Conservation (phyloP, 1,139 yeast species). For the Candida tetrigidarum region DNA sequence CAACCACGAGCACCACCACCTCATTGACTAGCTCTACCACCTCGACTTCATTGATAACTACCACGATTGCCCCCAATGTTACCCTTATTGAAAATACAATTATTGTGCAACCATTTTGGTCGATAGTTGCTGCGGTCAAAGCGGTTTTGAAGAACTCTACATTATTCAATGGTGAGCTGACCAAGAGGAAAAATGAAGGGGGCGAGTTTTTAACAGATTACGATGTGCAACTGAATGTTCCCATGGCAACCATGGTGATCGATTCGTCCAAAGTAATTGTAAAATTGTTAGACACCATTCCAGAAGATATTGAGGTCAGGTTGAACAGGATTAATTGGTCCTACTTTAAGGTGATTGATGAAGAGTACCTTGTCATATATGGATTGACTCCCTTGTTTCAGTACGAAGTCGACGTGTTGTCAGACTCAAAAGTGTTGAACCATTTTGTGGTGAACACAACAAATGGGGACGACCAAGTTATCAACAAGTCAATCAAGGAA, state of each 20-base stretch:
- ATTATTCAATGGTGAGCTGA: conserved; percentile 57
- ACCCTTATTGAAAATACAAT: conserved; percentile 36
- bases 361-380: conserved; percentile 52
- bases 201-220: conserved; percentile 18
- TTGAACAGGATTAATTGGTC: conserved; percentile 68
- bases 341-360: conserved; percentile 50
- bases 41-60: conserved; percentile 20
- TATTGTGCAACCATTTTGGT: conserved; percentile 67
- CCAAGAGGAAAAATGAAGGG: conserved; percentile 29
- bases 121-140: conserved; percentile 63
- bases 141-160: conserved; percentile 55
- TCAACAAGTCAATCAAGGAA: conserved; percentile 41
- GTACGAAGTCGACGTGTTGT: conserved; percentile 61
- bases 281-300: conserved; percentile 33
- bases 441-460: conserved; percentile 37
- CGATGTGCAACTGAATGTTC: conserved; percentile 13
- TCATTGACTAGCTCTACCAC: conserved; percentile 18
- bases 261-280: conserved; percentile 44
- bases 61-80: conserved; percentile 23
- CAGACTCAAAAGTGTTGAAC: conserved; percentile 31
- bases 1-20: conserved; percentile 18
- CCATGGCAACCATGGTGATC: conserved; percentile 31
- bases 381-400: conserved; percentile 72
- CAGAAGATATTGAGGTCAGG: conserved; percentile 42
- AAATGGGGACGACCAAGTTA: conserved; percentile 25